phyloP scores from a whole-genome alignment of 2,329 filamentous ascomycete species.

The Fusarium caatingaense region DNA sequence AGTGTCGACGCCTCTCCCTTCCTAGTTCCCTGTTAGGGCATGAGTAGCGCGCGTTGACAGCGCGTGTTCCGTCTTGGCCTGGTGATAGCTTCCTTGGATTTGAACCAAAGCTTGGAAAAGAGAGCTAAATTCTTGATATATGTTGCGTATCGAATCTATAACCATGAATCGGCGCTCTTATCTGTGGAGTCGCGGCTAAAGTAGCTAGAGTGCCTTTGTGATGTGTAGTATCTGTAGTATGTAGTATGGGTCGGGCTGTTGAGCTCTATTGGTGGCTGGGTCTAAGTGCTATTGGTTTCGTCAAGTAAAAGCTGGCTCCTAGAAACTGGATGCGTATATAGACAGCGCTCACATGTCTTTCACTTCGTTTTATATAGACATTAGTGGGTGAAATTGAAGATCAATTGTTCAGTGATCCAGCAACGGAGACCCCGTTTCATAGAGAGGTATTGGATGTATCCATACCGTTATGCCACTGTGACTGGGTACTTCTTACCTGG shows the following conservation, averaged over 20 bases:
- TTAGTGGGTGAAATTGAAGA: neutral
- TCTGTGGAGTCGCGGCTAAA: conserved; percentile 6
- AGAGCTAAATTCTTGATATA: conserved; percentile 19
- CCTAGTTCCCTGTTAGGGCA: conserved; percentile 25
- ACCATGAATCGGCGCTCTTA: conserved; percentile 23
- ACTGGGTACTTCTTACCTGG: neutral
- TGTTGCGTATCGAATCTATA: conserved; percentile 16
- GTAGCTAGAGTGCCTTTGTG: neutral
- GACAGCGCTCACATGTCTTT: neutral
- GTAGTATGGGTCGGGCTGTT: neutral
- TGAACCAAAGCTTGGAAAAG: conserved; percentile 15
- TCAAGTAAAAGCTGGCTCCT: neutral
- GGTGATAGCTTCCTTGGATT: conserved; percentile 21
- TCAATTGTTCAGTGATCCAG: neutral
- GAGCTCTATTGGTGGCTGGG: neutral
- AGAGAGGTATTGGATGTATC: neutral
- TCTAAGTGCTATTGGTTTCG: neutral
- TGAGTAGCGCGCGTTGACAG: conserved; percentile 6
- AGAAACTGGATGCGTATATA: neutral
- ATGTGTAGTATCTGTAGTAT: neutral
- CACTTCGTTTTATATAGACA: neutral
- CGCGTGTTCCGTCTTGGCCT: conserved; percentile 16
- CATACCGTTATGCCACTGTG: neutral
- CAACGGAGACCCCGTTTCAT: neutral
- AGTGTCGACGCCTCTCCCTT: conserved; percentile 37